Evolutionary conservation across 2,329 filamentous ascomycete genomes (phyloP), one percentile per base, ranked within the genome.

Genomic region (Monascus ruber): DNA sequence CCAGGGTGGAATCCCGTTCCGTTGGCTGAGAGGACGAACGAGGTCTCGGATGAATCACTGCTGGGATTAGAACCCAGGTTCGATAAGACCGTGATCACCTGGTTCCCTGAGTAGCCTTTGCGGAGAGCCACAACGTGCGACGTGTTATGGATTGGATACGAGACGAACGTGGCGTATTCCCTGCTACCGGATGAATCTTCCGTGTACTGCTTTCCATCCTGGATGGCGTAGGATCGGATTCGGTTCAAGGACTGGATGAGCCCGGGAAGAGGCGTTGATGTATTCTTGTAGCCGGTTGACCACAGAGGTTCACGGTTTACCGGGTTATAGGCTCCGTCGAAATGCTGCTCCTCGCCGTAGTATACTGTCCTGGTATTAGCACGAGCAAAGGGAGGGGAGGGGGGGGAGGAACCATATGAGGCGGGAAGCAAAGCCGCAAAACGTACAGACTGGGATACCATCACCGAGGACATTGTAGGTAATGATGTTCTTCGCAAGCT

Each of bases 311-410:
- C 70, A 27, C 72, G 68, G 29, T 56, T 59, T 0, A 67, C 63
- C 10, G 70, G 70, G 34, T 49, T 51, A 35, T 57, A 63, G 26
- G 65, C 68, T 29, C 66, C 66, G 2, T 60, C 50, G 51, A 68
- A 76, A 39, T 68, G 70, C 49, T 79, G 75, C 53, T 79, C 76
- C 36, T 74, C 71, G 26, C 76, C 76, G 46, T 77, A 69, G 55
- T 79, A 79, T 26, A 79, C 64, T 34, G 77, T 72, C 17, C 17
- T 17, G 17, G 17, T 17, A 17, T 17, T 17, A 17, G 17, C 17
- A 17, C 17, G 17, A 17, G 17, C 17, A 17, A 17, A 17, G 17
- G 17, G 17, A n/a, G n/a, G n/a, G n/a, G n/a, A n/a, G n/a, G n/a
- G n/a, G n/a, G n/a, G n/a, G n/a, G n/a, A n/a, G 17, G 17, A 3